A percentile compares a stretch with the other conserved stretches of the same genome.
phyloP scores from a whole-genome alignment of 352 stramenopile genomes.

The Elongisporangium anandrum region DNA sequence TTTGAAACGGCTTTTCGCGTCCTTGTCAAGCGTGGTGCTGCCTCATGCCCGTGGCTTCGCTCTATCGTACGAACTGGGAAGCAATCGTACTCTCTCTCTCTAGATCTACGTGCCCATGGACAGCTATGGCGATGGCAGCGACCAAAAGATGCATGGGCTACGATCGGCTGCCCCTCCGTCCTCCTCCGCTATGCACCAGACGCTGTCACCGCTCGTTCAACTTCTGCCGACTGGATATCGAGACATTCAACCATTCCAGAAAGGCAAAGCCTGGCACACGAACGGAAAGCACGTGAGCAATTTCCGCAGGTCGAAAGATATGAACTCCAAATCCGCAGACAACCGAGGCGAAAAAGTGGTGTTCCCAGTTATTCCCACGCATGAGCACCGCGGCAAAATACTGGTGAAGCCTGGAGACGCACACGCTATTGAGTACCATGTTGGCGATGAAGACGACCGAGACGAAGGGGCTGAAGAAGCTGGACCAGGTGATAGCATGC shows the following conservation, averaged over 20 bases:
- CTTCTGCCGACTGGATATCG: constrained; percentile 58
- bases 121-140: background rate
- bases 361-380: constrained; percentile 31
- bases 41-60: constrained; percentile 9
- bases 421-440: background rate
- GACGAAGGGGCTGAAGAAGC: constrained; percentile 3
- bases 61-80: no score
- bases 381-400: background rate
- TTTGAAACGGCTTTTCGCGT: background rate
- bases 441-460: constrained; percentile 6
- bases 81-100: no score
- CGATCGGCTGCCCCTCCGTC: no score
- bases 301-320: constrained; percentile 14
- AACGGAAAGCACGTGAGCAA: constrained; percentile 34
- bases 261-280: constrained; percentile 57
- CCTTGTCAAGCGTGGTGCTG: constrained; percentile 8
- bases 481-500: background rate
- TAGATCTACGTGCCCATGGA: no score
- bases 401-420: background rate
- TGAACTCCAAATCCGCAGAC: no score
- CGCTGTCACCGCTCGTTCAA: constrained; percentile 54
- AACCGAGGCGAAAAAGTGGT: constrained; percentile 46
- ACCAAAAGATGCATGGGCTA: background rate
- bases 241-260: constrained; percentile 67
- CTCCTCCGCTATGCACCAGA: constrained; percentile 1